Percentiles rank a stretch among this genome's conserved stretches.
Evolutionary conservation across 2,329 filamentous ascomycete genomes (phyloP).

Genomic region (Penicillium sp.): DNA sequence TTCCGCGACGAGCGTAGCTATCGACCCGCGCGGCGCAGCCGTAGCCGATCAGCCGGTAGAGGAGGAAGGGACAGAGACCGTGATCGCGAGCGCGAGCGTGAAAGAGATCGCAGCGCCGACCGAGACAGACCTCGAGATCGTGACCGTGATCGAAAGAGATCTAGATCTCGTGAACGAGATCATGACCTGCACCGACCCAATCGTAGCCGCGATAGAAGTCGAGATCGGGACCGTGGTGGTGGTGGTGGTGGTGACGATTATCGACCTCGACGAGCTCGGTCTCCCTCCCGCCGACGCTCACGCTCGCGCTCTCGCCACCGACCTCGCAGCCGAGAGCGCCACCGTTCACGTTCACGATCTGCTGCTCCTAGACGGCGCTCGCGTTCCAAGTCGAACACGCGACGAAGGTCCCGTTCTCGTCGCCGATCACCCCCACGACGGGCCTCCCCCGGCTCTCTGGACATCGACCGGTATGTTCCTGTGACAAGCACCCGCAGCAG

Average conservation of each 20-base stretch:
- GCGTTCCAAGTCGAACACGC: slow-evolving; percentile 28
- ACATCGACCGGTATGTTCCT: slow-evolving; percentile 54
- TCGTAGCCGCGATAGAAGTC: slow-evolving; percentile 32
- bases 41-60: slow-evolving; percentile 39
- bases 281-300: slow-evolving; percentile 30
- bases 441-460: slow-evolving; percentile 41
- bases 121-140: slow-evolving; percentile 29
- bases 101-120: slow-evolving; percentile 22
- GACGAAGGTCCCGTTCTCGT: slow-evolving; percentile 42
- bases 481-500: slow-evolving; percentile 49
- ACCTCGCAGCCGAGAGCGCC: slow-evolving; percentile 22
- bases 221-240: slow-evolving; percentile 30
- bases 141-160: slow-evolving; percentile 26
- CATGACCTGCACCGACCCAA: slow-evolving; percentile 29
- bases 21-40: slow-evolving; percentile 42
- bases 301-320: slow-evolving; percentile 26
- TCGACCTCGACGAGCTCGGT: slow-evolving; percentile 36
- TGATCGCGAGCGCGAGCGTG: slow-evolving; percentile 21
- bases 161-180: slow-evolving; percentile 31
- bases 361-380: slow-evolving; percentile 31
- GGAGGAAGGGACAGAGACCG: slow-evolving; percentile 33
- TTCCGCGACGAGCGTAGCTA: slow-evolving; percentile 40
- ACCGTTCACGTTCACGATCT: slow-evolving; percentile 28
- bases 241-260: slow-evolving; percentile 33
- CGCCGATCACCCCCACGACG: slow-evolving; percentile 38